phyloP scores from a whole-genome alignment of 768 basidiomycete genomes.

The Wakefieldia striispora region DNA sequence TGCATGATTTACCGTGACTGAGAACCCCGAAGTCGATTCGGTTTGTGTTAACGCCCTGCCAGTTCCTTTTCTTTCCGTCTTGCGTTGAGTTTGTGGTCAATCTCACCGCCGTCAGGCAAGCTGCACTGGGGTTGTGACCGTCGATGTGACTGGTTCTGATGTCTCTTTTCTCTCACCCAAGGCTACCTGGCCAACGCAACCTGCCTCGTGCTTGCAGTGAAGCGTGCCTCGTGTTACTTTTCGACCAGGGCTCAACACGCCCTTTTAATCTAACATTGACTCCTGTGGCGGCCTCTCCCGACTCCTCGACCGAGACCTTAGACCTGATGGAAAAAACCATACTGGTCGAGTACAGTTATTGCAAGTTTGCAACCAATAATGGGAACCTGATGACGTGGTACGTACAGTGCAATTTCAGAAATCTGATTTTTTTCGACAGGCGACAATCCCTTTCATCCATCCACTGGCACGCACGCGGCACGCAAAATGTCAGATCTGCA shows the following conservation, averaged over 20 bases:
- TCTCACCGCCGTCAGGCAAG: neutral
- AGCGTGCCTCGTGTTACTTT: constrained; percentile 13
- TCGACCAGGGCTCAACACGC: neutral
- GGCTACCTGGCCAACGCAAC: neutral
- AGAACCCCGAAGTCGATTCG: neutral
- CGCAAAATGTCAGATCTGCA: constrained; percentile 12
- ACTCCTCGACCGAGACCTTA: too few relatives aligned
- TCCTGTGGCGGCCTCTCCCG: too few relatives aligned
- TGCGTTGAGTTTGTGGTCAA: neutral
- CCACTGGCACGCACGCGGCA: constrained; percentile 3
- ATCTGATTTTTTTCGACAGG: neutral
- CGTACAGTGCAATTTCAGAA: neutral
- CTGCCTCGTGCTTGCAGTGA: constrained; percentile 7
- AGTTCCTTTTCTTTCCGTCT: neutral
- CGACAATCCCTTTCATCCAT: neutral
- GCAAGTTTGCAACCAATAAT: neutral
- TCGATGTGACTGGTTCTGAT: neutral
- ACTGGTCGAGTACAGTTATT: neutral
- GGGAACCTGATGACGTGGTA: neutral
- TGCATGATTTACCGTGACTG: neutral
- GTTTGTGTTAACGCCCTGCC: too few relatives aligned
- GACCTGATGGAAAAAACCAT: too few relatives aligned
- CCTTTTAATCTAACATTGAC: neutral
- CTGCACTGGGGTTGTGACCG: neutral
- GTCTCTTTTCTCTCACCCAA: neutral